A percentile compares a stretch with the other conserved stretches of the same genome.
These are phyloP conservation scores for Salvia hispanica DNA, from an alignment of 257 asterid genomes.

Conservation along the genomic window DNA sequence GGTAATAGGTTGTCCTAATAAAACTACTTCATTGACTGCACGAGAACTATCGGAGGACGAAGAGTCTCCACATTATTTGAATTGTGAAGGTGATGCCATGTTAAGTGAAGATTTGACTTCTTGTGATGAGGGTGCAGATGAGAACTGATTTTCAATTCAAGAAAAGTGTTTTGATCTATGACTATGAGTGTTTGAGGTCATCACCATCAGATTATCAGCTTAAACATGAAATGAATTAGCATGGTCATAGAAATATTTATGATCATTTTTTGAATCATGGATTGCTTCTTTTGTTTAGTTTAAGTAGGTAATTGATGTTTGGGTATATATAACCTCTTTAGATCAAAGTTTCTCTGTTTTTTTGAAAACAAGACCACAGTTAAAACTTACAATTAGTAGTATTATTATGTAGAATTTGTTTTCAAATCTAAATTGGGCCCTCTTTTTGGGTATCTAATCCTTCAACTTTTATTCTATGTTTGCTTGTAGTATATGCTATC, in stretches of 20 bases:
- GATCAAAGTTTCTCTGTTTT: too few species aligned
- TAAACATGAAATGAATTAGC: not conserved
- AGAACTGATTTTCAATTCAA: not conserved
- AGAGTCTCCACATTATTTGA: constrained; percentile 27
- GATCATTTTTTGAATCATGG: too few species aligned
- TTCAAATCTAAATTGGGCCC: too few species aligned
- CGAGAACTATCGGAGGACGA: constrained; percentile 40
- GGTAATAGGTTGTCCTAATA: constrained; percentile 9
- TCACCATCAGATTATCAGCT: not conserved
- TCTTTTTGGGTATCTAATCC: too few species aligned
- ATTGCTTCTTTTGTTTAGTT: too few species aligned
- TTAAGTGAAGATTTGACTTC: constrained; percentile 32
- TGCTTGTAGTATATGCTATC: too few species aligned
- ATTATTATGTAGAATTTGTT: too few species aligned
- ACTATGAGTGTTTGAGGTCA: not conserved
- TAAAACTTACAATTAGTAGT: too few species aligned
- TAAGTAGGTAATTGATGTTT: too few species aligned
- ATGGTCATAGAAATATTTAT: not conserved
- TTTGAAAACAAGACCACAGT: too few species aligned
- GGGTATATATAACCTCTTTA: too few species aligned
- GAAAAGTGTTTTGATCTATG: not conserved
- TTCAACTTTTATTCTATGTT: too few species aligned
- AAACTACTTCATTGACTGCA: constrained; percentile 17
- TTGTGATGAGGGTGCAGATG: constrained; percentile 34
- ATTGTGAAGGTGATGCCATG: constrained; percentile 36